Evolutionary conservation across 306 rosid species (phyloP).

Genomic region (Sicyos baderoa): DNA sequence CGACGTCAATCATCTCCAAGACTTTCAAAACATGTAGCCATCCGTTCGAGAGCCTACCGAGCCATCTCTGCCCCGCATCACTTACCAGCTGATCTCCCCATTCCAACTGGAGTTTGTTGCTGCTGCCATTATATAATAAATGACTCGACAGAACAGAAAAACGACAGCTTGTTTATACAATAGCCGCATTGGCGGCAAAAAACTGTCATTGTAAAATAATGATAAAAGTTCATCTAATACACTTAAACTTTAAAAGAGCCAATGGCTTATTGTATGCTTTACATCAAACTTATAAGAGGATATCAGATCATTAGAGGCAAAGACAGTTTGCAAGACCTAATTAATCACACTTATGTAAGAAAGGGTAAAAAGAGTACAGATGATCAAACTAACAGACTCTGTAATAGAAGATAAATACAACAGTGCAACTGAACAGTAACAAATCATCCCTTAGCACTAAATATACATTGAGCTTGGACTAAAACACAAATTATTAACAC

Average conservation of each 20-base stretch:
- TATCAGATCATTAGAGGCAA: not conserved
- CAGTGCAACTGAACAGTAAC: too few relatives aligned
- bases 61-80: constrained; percentile 13
- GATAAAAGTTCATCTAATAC: not conserved
- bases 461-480: too few relatives aligned
- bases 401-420: too few relatives aligned
- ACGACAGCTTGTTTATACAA: constrained; percentile 1
- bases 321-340: not conserved
- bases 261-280: not conserved
- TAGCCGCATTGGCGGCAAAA: not conserved
- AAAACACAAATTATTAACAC: too few relatives aligned
- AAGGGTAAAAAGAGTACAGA: too few relatives aligned
- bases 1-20: not conserved
- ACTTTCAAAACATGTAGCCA: not conserved
- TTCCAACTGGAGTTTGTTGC: too few relatives aligned
- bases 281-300: not conserved
- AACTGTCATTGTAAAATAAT: not conserved
- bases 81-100: constrained; percentile 20
- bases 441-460: too few relatives aligned
- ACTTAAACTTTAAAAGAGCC: not conserved
- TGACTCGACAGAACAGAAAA: not conserved
- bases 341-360: too few relatives aligned
- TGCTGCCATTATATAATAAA: not conserved
- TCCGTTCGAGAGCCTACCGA: not conserved
- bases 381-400: too few relatives aligned